Base-by-base conservation (phyloP, 257 asterid genomes). In the Fraxinus pennsylvanica region DNA sequence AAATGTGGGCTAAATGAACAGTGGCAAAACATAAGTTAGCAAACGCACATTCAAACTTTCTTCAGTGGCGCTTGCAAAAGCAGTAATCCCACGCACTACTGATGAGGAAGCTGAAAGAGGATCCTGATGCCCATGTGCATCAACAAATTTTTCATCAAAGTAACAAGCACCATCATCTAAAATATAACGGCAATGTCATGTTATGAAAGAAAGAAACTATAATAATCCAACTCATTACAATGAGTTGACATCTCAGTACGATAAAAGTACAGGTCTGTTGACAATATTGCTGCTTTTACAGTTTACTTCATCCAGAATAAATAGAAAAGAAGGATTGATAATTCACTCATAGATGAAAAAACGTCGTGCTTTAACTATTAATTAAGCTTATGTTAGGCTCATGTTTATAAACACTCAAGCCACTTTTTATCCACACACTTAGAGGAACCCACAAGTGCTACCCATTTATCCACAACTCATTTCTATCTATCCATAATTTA, bases 91-190 rank as follows among this genome's bases (percentile, higher is more conserved):
- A 71, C 90, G 93, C 83, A 92, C 90, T 67, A 96, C 91, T 8
- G 97, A 81, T 25, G 97, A 92, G 61, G 99, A 92, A 77, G 94
- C 94, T 68, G 97, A 88, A 78, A 96, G 86, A 74, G 98, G 96
- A 80, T 95, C 94, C 75, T 88, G 90, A 83, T 86, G 90, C 70
- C 89, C 97, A 79, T 66, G 87, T 67, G 88, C 91, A 82, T 89
- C 97, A 85, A 88, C 91, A 84, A 87, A 88, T 85, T 92, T 94
- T 85, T 94, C 97, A 82, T 91, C 97, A 68, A 96, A 96, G 92
- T 88, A 93, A 88, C 83, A 92, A 72, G 97, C 80, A 57, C 99
- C 99, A 72, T 96, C 97, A 73, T 93, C 99, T 96, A 79, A 66
- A 79, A 77, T 66, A 80, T 36, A 73, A 32, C 27, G 73, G 35